Evolutionary conservation across 140 eudicot genomes (phyloP), one percentile per base, ranked within the genome.

Genomic region (Cichorium intybus): DNA sequence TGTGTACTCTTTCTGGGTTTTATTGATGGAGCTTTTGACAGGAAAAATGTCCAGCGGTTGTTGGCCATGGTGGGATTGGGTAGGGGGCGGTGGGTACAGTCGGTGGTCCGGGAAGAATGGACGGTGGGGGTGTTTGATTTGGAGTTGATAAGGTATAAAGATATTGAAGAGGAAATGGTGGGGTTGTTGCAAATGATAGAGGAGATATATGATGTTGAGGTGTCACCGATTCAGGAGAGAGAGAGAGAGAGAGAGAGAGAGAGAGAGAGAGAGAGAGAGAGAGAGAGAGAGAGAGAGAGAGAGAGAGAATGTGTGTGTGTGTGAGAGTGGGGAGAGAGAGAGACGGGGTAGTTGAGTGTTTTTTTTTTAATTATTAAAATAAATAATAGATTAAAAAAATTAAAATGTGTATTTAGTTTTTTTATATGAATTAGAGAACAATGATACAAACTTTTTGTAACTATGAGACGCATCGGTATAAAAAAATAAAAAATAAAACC

Each of bases 61-160:
- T 80, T 74, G 93, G 79, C 60, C 80, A 77, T 29, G 75, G 75
- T 22, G 88, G 88, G 21, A 70, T 83, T 1, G 87, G 87, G 8
- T 84, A 79, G 92, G 95, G 11, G 89, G 0, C 70, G 94, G 75
- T 88, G 99, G 99, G 99, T 88, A 27, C 99, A 81, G 75, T 85
- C 95, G 4, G 98, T 92, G 64, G 98, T 92, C 56, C 85, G 96
- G 37, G 98, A 92, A 60, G 98, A 92, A 65, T 92, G 99, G 99
- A 93, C 99, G 1, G 95, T 95, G 4, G 99, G 88, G 88, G 99
- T 93, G 12, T 93, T 93, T 35, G 99, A 93, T 76, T 63, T 86
- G 82, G 99, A 93, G 83, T 82, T 93, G 27, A 82, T 93, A 88
- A 75, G 99, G 82, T 85, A 88, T 37, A 86, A 80, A 77, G 97